Percentiles rank a stretch among this genome's conserved stretches.
These are phyloP conservation scores for Globisporangium middletonii DNA, from an alignment of 352 stramenopile genomes.

Conservation along the genomic window DNA sequence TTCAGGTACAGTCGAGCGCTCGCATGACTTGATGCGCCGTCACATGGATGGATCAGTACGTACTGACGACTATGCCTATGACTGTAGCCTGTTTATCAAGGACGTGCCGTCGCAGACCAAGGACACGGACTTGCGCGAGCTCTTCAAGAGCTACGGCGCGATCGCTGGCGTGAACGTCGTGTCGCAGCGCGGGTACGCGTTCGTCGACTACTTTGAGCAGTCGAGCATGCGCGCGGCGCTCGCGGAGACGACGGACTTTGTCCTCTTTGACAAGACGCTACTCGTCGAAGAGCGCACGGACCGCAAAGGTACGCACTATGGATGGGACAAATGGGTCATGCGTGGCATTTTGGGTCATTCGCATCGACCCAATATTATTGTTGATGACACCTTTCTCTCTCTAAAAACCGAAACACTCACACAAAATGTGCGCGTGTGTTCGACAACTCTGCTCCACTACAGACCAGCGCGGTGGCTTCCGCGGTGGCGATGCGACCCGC, in stretches of 20 bases:
- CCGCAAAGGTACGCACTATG: constrained; percentile 47
- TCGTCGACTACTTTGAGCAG: constrained; percentile 78
- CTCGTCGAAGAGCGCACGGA: constrained; percentile 67
- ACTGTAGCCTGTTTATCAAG: constrained; percentile 65
- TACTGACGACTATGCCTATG: neutral
- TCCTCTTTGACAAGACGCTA: constrained; percentile 70
- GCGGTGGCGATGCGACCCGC: constrained; percentile 26
- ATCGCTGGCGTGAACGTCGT: constrained; percentile 71
- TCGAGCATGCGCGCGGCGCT: constrained; percentile 74
- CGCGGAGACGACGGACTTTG: constrained; percentile 57
- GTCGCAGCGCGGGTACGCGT: constrained; percentile 57
- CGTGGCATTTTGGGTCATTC: neutral
- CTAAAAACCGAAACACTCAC: too few species aligned
- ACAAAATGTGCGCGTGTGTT: neutral
- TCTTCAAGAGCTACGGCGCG: constrained; percentile 74
- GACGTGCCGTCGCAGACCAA: constrained; percentile 70
- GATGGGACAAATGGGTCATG: neutral
- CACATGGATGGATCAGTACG: neutral
- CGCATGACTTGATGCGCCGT: too few species aligned
- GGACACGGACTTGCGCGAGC: constrained; percentile 65
- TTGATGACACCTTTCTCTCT: neutral
- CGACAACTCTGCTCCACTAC: neutral
- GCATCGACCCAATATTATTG: neutral
- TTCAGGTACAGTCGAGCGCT: constrained; percentile 19
- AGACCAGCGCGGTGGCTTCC: constrained; percentile 49